Conservation (phyloP, 2,329 filamentous ascomycete species). For the Fusarium xyrophilum region DNA sequence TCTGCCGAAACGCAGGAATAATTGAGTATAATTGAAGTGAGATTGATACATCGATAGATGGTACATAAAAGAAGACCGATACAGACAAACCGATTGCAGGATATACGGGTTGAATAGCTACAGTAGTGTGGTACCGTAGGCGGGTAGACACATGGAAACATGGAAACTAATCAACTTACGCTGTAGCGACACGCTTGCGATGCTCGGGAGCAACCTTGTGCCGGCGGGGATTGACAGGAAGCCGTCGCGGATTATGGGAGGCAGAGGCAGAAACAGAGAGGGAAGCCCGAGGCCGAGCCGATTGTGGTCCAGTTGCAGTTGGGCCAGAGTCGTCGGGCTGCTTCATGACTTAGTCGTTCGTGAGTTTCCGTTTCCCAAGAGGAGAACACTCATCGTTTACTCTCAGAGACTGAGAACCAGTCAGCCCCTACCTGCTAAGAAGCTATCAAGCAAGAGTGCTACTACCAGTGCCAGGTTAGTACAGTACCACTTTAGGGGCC, state of each 20-base stretch:
- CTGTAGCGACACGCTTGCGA: conserved; percentile 57
- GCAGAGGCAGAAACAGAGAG: conserved; percentile 18
- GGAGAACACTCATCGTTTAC: conserved; percentile 22
- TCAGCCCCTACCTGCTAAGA: conserved; percentile 22
- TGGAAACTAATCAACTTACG: conserved; percentile 49
- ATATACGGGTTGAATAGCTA: conserved; percentile 3
- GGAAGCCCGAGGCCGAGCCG: conserved; percentile 21
- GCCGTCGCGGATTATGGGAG: conserved; percentile 45
- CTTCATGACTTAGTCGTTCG: conserved; percentile 30
- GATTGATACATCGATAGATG: not conserved
- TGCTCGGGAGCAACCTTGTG: conserved; percentile 56
- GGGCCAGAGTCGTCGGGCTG: conserved; percentile 17
- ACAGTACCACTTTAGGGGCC: conserved; percentile 2
- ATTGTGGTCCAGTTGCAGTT: conserved; percentile 4
- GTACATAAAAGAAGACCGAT: not conserved
- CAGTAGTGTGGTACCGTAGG: not conserved
- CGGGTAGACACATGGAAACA: conserved; percentile 4
- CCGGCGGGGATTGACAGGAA: conserved; percentile 59
- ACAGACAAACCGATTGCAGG: not conserved
- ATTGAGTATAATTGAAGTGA: not conserved
- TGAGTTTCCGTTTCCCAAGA: conserved; percentile 21
- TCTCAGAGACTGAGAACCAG: conserved; percentile 21
- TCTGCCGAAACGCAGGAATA: not conserved
- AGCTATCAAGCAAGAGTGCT: not conserved
- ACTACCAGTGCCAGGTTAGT: not conserved